Conservation (phyloP, 225 moss, liverwort and hornwort genomes). For the Polytrichum formosum region DNA sequence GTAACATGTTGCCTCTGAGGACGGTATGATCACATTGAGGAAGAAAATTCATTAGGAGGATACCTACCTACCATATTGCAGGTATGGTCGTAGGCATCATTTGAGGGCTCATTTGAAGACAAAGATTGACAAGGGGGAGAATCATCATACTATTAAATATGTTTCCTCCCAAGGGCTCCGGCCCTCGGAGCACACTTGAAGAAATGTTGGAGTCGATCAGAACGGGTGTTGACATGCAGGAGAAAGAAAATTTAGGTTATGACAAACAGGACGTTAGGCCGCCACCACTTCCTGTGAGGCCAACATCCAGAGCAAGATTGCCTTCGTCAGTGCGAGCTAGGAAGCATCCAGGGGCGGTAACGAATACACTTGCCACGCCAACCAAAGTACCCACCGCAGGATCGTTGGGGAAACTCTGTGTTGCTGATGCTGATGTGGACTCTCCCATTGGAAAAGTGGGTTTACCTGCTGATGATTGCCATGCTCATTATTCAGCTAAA, state of each 20-base stretch:
- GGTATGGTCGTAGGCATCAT: slow-evolving; percentile 14
- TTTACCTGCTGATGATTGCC: slow-evolving; percentile 13
- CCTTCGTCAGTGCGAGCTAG: slow-evolving; percentile 74
- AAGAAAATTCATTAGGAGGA: too few species aligned
- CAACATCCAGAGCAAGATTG: slow-evolving; percentile 72
- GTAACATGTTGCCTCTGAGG: too few species aligned
- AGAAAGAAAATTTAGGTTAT: slow-evolving; percentile 19
- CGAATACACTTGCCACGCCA: slow-evolving; percentile 33
- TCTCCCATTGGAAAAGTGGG: slow-evolving; percentile 40
- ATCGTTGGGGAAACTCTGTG: slow-evolving; percentile 27
- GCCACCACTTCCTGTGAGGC: slow-evolving; percentile 68
- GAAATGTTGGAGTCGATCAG: slow-evolving; percentile 36
- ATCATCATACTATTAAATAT: slow-evolving; percentile 17
- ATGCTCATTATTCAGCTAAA: slow-evolving; percentile 17
- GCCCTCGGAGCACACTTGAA: slow-evolving; percentile 56
- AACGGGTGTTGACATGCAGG: slow-evolving; percentile 19
- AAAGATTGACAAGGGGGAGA: slow-evolving; percentile 10
- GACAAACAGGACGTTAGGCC: slow-evolving; percentile 58
- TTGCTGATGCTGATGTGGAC: slow-evolving; percentile 19
- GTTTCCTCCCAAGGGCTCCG: slow-evolving; percentile 32
- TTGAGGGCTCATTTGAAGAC: not conserved
- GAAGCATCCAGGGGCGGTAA: slow-evolving; percentile 47
- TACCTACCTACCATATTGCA: not conserved
- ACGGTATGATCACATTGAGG: too few species aligned
- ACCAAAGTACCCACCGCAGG: slow-evolving; percentile 16